phyloP scores from a whole-genome alignment of 2,329 filamentous ascomycete species.

The Colletotrichum sp. region DNA sequence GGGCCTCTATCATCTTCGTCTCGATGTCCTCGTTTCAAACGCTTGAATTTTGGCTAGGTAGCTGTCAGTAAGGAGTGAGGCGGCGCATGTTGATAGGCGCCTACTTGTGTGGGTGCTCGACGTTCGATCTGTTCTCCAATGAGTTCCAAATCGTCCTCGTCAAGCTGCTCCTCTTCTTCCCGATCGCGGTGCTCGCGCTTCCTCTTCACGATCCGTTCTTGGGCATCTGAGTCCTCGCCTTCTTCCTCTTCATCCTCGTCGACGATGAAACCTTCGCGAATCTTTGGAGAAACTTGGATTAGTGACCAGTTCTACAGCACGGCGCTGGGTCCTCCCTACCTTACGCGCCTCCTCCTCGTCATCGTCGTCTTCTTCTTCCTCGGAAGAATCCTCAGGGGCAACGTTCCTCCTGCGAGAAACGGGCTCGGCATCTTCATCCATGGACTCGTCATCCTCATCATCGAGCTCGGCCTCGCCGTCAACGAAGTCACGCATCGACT shows the following conservation, averaged over 20 bases:
- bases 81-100: constrained; percentile 24
- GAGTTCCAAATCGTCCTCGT: constrained; percentile 94
- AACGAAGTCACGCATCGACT: constrained; percentile 76
- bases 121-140: constrained; percentile 84
- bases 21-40: constrained; percentile 89
- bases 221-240: constrained; percentile 61
- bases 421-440: constrained; percentile 75
- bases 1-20: constrained; percentile 71
- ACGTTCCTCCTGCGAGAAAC: constrained; percentile 38
- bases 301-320: constrained; percentile 21
- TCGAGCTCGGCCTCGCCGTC: constrained; percentile 86
- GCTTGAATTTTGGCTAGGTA: constrained; percentile 86
- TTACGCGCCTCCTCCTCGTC: constrained; percentile 84
- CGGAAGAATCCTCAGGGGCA: constrained; percentile 81
- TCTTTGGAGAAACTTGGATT: constrained; percentile 49
- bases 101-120: constrained; percentile 73
- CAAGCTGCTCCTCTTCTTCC: constrained; percentile 85
- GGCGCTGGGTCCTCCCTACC: constrained; percentile 50
- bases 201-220: constrained; percentile 66
- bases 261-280: constrained; percentile 94
- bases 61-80: background rate
- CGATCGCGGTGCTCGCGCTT: constrained; percentile 80
- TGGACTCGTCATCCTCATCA: constrained; percentile 83
- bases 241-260: constrained; percentile 85
- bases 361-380: constrained; percentile 91